Base-by-base conservation (phyloP, 352 stramenopile genomes). In the Globisporangium orthogonon region DNA sequence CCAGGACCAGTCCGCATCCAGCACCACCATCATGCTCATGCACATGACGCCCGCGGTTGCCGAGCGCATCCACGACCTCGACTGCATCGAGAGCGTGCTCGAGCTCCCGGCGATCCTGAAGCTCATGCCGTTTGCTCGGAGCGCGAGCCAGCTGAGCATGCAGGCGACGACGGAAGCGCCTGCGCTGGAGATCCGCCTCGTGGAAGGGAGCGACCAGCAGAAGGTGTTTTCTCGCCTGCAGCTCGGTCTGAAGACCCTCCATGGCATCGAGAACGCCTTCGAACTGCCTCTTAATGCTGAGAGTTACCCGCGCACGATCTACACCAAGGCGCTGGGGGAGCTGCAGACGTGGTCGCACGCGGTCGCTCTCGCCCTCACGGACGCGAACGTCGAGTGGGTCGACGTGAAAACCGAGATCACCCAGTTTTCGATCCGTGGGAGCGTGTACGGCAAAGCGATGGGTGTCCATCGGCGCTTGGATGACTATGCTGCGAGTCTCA, bases 201-300 rank as follows among this genome's bases (percentile, higher is more conserved):
- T 88, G 23, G 59, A 76, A n/a, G 69, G 65, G 1, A 68, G 58
- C 9, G 55, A 76, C 56, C 50, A 64, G 3, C 23, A 65, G 17
- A 45, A 52, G 14, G 69, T 85, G 3, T 31, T 78, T 7, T 43
- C 29, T 33, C 69, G 67, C 1, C 64, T 94, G 7, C 64, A 86
- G 54, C 18, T 70, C 17, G 57, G 63, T 7, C 66, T 87, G 14
- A 48, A 57, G 14, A 33, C 63, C 11, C 46, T 82, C 9, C 75
- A 77, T 53, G 81, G 83, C n/a, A 50, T 94, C 5, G 55, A 58
- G 11, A 89, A 94, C 60, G 61, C 82, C 14, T 87, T 89, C 56
- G 69, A 84, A 54, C 54, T 72, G 11, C 73, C 50, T 7, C 46
- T 59, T 3, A 43, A 44, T n/a, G 44, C 56, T 11, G 50, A n/a